These are phyloP conservation scores for Claviceps maximensis DNA, from an alignment of 2,329 filamentous ascomycete genomes.

Conservation along the genomic window DNA sequence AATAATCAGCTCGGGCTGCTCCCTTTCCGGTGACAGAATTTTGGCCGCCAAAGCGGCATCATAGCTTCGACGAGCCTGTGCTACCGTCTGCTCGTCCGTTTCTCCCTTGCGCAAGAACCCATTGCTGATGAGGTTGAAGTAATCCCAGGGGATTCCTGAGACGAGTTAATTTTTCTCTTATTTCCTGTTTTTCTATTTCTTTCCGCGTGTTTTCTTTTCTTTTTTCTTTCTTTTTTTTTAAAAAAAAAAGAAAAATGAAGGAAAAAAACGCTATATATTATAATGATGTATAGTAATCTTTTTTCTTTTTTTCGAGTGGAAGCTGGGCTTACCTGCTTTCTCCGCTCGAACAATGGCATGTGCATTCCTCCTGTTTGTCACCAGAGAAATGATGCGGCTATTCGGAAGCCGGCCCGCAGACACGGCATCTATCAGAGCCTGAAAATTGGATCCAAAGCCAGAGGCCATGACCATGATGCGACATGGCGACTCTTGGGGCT, in stretches of 20 bases:
- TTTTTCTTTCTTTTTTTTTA: background rate
- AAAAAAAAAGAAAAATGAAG: too few relatives aligned
- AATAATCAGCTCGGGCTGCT: constrained; percentile 60
- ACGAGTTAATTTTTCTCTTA: too few relatives aligned
- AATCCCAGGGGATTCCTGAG: constrained; percentile 53
- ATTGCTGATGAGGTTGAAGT: constrained; percentile 70
- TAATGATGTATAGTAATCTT: too few relatives aligned
- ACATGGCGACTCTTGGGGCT: constrained; percentile 15
- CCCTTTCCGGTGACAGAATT: constrained; percentile 36
- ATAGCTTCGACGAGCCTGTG: constrained; percentile 51
- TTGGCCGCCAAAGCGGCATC: constrained; percentile 61
- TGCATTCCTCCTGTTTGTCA: constrained; percentile 35
- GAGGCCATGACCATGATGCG: constrained; percentile 57
- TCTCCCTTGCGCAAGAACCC: constrained; percentile 48
- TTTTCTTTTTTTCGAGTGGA: background rate
- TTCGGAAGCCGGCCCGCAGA: constrained; percentile 25
- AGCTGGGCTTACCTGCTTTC: constrained; percentile 24
- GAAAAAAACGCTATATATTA: too few relatives aligned
- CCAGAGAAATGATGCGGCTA: constrained; percentile 31
- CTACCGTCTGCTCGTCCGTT: constrained; percentile 39
- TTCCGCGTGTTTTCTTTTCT: background rate
- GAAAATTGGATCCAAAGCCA: constrained; percentile 64
- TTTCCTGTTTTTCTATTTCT: too few relatives aligned
- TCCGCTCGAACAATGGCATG: constrained; percentile 29
- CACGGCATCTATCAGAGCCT: constrained; percentile 50